These are phyloP conservation scores for Cucurbita pepo DNA, from an alignment of 306 rosid genomes.

Conservation along the genomic window DNA sequence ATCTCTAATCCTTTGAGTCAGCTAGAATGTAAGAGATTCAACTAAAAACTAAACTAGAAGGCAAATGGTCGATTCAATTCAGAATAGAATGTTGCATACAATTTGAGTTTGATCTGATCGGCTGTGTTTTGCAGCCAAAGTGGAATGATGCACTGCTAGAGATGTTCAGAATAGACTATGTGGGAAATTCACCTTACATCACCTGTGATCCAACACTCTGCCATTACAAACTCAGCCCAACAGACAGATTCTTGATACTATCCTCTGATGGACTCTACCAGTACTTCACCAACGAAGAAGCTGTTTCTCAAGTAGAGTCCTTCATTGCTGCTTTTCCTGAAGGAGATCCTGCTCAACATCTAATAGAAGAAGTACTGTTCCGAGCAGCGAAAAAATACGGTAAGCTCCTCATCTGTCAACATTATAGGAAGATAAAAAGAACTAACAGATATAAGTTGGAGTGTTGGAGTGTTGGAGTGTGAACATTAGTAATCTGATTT, in stretches of 20 bases:
- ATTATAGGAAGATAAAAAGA: neutral
- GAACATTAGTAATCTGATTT: neutral
- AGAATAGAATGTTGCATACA: neutral
- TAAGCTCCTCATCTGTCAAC: constrained; percentile 2
- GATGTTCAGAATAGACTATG: constrained; percentile 53
- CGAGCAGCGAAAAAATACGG: constrained; percentile 71
- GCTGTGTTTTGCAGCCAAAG: constrained; percentile 44
- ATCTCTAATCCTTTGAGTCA: neutral
- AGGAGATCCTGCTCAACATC: constrained; percentile 77
- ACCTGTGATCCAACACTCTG: constrained; percentile 49
- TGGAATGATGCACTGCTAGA: constrained; percentile 63
- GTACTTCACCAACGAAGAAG: constrained; percentile 73
- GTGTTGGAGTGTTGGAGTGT: neutral
- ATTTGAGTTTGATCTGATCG: neutral
- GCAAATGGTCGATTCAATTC: neutral
- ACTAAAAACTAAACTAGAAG: neutral
- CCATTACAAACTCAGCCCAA: constrained; percentile 43
- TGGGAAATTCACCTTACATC: constrained; percentile 56
- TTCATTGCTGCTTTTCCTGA: constrained; percentile 59
- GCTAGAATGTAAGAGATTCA: neutral
- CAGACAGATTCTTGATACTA: constrained; percentile 50
- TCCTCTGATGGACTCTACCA: constrained; percentile 91
- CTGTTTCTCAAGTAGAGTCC: constrained; percentile 44
- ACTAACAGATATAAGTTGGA: neutral
- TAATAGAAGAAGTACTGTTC: constrained; percentile 45